Conservation (phyloP, 148 eudicot genomes). For the Rhododendron vialii region DNA sequence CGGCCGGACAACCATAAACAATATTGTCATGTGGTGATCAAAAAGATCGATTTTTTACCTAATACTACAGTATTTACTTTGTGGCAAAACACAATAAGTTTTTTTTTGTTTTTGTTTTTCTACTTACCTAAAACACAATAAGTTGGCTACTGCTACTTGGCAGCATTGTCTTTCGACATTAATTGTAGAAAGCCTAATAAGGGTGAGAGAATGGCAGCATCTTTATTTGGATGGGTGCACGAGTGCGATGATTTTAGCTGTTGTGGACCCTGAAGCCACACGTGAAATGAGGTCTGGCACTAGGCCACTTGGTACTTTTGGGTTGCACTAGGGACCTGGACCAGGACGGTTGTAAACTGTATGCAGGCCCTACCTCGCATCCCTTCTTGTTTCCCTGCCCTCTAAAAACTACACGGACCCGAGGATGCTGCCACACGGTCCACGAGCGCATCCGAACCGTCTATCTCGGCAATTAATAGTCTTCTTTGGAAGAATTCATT, state of each 20-base stretch:
- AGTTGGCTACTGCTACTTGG: not conserved
- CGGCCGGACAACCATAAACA: not conserved
- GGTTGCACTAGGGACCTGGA: not conserved
- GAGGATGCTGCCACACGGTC: no score
- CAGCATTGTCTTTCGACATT: not conserved
- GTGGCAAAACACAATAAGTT: no score
- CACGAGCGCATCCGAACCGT: no score
- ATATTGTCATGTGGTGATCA: not conserved
- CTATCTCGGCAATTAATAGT: no score
- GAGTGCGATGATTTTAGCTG: slow-evolving; percentile 31
- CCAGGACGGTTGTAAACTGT: not conserved
- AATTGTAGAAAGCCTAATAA: not conserved
- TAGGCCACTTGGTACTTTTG: not conserved
- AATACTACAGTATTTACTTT: no score
- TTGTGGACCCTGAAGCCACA: slow-evolving; percentile 35
- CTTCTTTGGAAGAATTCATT: no score
- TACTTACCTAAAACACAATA: no score
- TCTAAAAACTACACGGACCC: not conserved
- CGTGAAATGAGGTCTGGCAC: slow-evolving; percentile 29
- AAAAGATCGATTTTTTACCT: not conserved
- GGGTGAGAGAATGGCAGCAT: not conserved
- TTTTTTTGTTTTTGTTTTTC: no score
- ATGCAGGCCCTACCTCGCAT: not conserved
- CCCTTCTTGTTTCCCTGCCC: not conserved
- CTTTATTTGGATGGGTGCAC: slow-evolving; percentile 5